Percentiles rank a stretch among this genome's conserved stretches.
Conservation (phyloP, 257 asterid species). For the Oldenlandia corymbosa region DNA sequence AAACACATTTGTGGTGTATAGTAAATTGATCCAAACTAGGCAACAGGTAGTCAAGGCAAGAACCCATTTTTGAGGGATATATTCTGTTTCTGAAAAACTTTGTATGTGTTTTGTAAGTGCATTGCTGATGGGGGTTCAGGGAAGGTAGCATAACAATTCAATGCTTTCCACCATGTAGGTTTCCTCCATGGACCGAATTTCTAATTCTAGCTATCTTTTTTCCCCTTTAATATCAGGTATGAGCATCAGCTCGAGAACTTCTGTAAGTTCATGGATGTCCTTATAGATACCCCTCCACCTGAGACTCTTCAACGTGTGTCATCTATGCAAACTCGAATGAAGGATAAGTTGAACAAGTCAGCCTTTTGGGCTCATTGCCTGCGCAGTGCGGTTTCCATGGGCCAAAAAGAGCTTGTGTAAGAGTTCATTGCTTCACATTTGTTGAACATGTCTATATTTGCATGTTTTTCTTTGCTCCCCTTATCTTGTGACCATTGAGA, state of each 20-base stretch:
- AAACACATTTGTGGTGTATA: neutral
- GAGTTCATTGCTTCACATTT: constrained; percentile 24
- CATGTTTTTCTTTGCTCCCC: constrained; percentile 7
- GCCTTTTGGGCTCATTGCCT: constrained; percentile 71
- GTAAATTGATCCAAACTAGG: neutral
- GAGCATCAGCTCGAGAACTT: constrained; percentile 66
- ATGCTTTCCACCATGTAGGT: no score
- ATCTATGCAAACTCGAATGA: constrained; percentile 57
- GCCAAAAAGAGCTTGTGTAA: constrained; percentile 85
- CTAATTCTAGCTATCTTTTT: neutral
- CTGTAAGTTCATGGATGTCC: constrained; percentile 82
- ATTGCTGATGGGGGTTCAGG: neutral
- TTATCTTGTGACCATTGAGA: constrained; percentile 13
- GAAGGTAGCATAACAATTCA: neutral
- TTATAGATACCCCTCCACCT: constrained; percentile 77
- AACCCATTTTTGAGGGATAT: neutral
- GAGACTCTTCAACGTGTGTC: constrained; percentile 49
- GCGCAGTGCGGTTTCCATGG: constrained; percentile 58
- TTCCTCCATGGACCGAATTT: no score
- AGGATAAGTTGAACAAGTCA: constrained; percentile 56
- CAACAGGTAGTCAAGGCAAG: neutral
- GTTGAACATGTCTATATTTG: constrained; percentile 3
- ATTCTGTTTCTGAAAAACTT: neutral
- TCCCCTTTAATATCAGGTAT: constrained; percentile 42
- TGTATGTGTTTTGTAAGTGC: neutral